These are phyloP conservation scores for Leishmania braziliensis DNA, from an alignment of 208 protist species.

Conservation along the genomic window DNA sequence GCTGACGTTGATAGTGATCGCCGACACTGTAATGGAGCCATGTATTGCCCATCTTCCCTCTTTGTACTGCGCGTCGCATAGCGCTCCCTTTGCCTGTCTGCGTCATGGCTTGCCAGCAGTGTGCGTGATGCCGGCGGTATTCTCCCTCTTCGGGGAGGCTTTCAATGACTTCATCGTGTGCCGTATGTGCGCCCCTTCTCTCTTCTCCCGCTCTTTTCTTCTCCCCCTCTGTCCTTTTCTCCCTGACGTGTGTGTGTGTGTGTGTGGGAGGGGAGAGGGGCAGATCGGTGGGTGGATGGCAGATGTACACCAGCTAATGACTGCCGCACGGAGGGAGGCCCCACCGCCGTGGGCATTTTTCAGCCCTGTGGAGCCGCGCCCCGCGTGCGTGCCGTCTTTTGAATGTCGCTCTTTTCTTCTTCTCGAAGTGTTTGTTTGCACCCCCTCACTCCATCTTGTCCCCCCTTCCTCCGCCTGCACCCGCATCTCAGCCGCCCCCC, in stretches of 20 bases:
- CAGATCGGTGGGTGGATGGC: background rate
- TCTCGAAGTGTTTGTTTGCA: background rate
- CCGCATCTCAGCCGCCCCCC: no score
- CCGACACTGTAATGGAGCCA: background rate
- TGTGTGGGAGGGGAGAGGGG: background rate
- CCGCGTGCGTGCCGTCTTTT: background rate
- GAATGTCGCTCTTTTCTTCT: constrained; percentile 3
- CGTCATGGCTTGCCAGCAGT: background rate
- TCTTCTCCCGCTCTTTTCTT: background rate
- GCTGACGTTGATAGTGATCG: background rate
- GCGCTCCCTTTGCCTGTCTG: no score
- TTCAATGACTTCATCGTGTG: background rate
- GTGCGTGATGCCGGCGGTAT: background rate
- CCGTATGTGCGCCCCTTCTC: background rate
- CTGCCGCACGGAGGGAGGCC: background rate
- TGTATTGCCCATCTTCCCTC: background rate
- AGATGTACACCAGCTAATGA: background rate
- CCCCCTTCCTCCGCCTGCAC: background rate
- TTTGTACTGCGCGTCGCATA: background rate
- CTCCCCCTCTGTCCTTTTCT: background rate
- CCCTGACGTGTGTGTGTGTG: background rate
- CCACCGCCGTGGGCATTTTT: background rate
- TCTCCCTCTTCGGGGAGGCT: background rate
- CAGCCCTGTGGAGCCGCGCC: background rate
- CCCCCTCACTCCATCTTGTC: background rate